Percentiles rank a stretch among this genome's conserved stretches.
Evolutionary conservation across 2,329 filamentous ascomycete genomes (phyloP).

Genomic region (Colletotrichum endophyticum): DNA sequence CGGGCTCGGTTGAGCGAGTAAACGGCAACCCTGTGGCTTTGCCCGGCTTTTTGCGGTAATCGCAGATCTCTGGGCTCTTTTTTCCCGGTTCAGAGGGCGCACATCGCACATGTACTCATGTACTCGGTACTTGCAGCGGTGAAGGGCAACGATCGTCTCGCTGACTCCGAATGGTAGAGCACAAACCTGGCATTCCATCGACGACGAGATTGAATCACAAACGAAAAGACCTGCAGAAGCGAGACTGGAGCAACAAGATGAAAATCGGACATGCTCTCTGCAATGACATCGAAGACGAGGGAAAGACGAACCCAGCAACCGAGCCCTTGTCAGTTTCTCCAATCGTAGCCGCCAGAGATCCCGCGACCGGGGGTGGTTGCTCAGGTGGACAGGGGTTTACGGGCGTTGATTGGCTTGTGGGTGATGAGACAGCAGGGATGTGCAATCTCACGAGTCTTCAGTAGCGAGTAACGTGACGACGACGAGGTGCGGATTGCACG

Average conservation of each 20-base stretch:
- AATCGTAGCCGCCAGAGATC: conserved; percentile 37
- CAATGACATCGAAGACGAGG: not conserved
- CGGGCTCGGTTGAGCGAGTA: not conserved
- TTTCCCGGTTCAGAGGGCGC: not conserved
- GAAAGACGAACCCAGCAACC: not conserved
- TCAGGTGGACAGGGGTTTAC: conserved; percentile 34
- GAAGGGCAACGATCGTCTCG: conserved; percentile 12
- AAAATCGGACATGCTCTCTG: not conserved
- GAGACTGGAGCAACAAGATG: not conserved
- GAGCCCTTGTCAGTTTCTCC: conserved; percentile 25
- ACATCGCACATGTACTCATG: not conserved
- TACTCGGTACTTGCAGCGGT: conserved; percentile 18
- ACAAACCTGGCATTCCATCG: not conserved
- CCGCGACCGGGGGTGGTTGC: conserved; percentile 27
- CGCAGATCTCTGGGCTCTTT: conserved; percentile 13
- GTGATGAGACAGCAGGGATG: conserved; percentile 29
- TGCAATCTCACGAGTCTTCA: not conserved
- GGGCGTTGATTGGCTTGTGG: conserved; percentile 34
- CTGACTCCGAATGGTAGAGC: conserved; percentile 10
- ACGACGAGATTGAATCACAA: not conserved
- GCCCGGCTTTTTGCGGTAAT: not conserved
- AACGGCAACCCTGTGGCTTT: conserved; percentile 6
- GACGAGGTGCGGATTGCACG: conserved; percentile 28
- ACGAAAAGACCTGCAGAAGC: not conserved
- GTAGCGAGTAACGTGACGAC: conserved; percentile 38